These are phyloP conservation scores for Ramicandelaber brevisporus DNA, from an alignment of 192 early-diverging fungal genomes.

Conservation along the genomic window DNA sequence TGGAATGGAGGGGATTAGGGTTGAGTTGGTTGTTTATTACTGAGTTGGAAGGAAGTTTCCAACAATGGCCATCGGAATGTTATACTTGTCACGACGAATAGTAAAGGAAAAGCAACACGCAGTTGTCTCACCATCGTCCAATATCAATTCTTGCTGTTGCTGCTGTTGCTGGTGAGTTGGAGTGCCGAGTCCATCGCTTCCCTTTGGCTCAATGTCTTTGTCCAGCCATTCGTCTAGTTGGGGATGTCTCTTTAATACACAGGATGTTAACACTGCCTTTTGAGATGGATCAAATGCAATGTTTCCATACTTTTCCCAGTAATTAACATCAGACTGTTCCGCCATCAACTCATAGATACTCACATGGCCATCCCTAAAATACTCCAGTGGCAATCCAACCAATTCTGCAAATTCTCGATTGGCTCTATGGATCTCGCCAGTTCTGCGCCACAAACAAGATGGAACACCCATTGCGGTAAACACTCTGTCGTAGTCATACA, in stretches of 20 bases:
- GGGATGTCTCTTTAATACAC: constrained; percentile 35
- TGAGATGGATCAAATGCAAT: constrained; percentile 92
- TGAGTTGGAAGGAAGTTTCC: constrained; percentile 41
- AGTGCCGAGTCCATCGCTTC: no score
- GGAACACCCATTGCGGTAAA: constrained; percentile 90
- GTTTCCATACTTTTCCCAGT: constrained; percentile 97
- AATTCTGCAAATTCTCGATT: constrained; percentile 86
- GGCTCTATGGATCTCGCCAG: constrained; percentile 88
- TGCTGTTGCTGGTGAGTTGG: no score
- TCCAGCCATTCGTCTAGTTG: no score
- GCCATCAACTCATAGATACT: constrained; percentile 60
- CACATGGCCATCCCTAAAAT: constrained; percentile 42
- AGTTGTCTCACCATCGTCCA: constrained; percentile 25
- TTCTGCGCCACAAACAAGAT: constrained; percentile 79
- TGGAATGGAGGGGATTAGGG: no score
- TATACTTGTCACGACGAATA: constrained; percentile 80
- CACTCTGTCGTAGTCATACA: constrained; percentile 86
- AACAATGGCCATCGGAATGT: constrained; percentile 53
- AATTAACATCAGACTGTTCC: constrained; percentile 86
- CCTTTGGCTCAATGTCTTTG: neutral
- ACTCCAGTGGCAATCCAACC: constrained; percentile 58
- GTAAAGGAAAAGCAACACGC: constrained; percentile 94
- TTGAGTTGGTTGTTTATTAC: no score
- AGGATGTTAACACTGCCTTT: constrained; percentile 87
- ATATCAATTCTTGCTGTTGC: constrained; percentile 47